A percentile compares a stretch with the other conserved stretches of the same genome.
Evolutionary conservation across 2,329 filamentous ascomycete species (phyloP).

Genomic region (Fusarium poae): DNA sequence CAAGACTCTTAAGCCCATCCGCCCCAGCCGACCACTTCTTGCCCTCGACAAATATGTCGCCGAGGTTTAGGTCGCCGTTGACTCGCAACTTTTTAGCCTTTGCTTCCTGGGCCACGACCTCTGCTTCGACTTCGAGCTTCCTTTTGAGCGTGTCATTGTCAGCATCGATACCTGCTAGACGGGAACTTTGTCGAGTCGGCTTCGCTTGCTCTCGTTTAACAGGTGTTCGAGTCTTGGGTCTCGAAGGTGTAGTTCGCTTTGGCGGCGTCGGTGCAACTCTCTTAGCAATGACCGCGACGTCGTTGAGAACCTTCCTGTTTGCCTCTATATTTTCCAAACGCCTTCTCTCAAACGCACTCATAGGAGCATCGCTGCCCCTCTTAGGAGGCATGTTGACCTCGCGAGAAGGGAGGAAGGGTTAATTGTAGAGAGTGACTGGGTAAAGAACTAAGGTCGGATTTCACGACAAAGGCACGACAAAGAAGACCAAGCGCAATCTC

Average conservation of each 20-base stretch:
- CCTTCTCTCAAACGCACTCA: conserved; percentile 89
- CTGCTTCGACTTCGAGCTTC: conserved; percentile 64
- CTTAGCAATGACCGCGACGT: conserved; percentile 79
- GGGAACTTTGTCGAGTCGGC: conserved; percentile 69
- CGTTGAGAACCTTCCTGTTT: conserved; percentile 83
- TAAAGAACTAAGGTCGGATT: background rate
- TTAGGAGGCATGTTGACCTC: conserved; percentile 57
- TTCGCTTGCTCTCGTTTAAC: conserved; percentile 62
- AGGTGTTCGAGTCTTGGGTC: conserved; percentile 54
- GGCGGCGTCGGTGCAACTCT: conserved; percentile 72
- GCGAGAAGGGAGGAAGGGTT: too few relatives aligned
- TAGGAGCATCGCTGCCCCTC: conserved; percentile 56
- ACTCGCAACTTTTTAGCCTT: conserved; percentile 70
- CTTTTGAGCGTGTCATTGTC: conserved; percentile 63
- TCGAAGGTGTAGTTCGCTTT: conserved; percentile 56
- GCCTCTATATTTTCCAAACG: conserved; percentile 88
- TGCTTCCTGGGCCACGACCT: conserved; percentile 56
- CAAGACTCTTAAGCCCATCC: conserved; percentile 71
- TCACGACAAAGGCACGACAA: background rate
- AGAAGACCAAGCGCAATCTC: background rate
- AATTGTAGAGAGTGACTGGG: too few relatives aligned
- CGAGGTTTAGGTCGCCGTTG: conserved; percentile 74
- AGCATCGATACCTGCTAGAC: conserved; percentile 67
- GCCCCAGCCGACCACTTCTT: conserved; percentile 78
- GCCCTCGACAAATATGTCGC: conserved; percentile 83